Percentiles rank a stretch among this genome's conserved stretches.
Conservation (phyloP, 2,329 filamentous ascomycete genomes). For the Colletotrichum graminicola region DNA sequence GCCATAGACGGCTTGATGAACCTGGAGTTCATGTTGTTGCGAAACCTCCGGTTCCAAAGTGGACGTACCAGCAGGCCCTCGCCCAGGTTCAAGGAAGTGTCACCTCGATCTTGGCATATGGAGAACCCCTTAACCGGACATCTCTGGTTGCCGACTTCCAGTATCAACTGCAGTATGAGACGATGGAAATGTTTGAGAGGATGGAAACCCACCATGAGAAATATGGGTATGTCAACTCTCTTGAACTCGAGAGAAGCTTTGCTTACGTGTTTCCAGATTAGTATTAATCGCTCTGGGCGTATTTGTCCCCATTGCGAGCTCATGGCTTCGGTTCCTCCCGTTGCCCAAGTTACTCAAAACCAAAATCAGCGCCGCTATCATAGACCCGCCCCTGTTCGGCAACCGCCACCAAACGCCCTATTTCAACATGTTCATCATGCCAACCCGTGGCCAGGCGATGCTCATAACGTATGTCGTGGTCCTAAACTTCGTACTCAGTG, state of each 20-base stretch:
- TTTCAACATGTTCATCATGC: conserved; percentile 52
- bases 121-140: conserved; percentile 48
- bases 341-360: neutral
- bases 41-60: neutral
- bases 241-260: neutral
- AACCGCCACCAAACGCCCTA: conserved; percentile 44
- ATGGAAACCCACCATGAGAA: conserved; percentile 53
- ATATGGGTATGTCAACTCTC: conserved; percentile 7
- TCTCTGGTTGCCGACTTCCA: conserved; percentile 46
- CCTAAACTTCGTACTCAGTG: conserved; percentile 49
- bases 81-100: neutral
- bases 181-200: conserved; percentile 63
- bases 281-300: conserved; percentile 44
- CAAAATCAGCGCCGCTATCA: neutral
- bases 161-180: conserved; percentile 61
- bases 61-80: conserved; percentile 17
- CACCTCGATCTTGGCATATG: no score
- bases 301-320: conserved; percentile 47
- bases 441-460: conserved; percentile 52
- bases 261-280: conserved; percentile 25
- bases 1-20: conserved; percentile 8
- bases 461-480: conserved; percentile 51
- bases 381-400: conserved; percentile 7
- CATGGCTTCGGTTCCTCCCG: conserved; percentile 49
- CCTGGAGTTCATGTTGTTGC: conserved; percentile 1